A percentile compares a stretch with the other conserved stretches of the same genome.
Evolutionary conservation across 176 grass and related monocot genomes (phyloP).

Genomic region (Neostapfia colusana): DNA sequence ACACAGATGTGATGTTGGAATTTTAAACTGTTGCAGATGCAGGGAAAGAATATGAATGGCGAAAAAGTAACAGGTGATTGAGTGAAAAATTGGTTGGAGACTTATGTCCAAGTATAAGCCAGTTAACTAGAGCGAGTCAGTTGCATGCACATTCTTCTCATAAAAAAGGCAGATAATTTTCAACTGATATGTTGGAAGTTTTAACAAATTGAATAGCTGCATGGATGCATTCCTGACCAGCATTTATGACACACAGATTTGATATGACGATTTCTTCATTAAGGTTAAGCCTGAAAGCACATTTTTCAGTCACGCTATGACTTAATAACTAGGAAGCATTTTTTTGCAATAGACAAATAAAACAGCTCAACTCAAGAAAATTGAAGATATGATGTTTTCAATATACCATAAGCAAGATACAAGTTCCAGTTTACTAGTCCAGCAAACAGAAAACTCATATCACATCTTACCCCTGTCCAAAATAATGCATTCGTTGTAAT

Average conservation of each 20-base stretch:
- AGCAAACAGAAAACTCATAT: not conserved
- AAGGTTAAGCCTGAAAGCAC: constrained; percentile 1
- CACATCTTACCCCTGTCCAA: constrained; percentile 81
- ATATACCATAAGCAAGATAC: not conserved
- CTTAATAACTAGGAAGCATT: not conserved
- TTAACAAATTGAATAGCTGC: not conserved
- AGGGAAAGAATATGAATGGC: not conserved
- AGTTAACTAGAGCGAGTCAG: not conserved
- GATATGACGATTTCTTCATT: not conserved
- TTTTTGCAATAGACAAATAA: not conserved
- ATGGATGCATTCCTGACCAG: not conserved
- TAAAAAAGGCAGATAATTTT: not conserved
- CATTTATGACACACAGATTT: not conserved
- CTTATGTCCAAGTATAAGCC: not conserved
- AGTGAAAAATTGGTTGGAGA: not conserved
- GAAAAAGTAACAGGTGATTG: not conserved
- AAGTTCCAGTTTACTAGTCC: not conserved
- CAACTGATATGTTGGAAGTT: constrained; percentile 13
- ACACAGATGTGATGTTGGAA: constrained; percentile 12
- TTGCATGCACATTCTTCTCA: not conserved
- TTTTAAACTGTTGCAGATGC: not conserved
- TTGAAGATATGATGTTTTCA: not conserved
- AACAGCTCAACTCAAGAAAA: not conserved
- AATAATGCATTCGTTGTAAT: constrained; percentile 95
- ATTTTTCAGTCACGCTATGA: constrained; percentile 7